These are phyloP conservation scores for Fusarium scirpi DNA, from an alignment of 2,329 filamentous ascomycete genomes.

Conservation along the genomic window DNA sequence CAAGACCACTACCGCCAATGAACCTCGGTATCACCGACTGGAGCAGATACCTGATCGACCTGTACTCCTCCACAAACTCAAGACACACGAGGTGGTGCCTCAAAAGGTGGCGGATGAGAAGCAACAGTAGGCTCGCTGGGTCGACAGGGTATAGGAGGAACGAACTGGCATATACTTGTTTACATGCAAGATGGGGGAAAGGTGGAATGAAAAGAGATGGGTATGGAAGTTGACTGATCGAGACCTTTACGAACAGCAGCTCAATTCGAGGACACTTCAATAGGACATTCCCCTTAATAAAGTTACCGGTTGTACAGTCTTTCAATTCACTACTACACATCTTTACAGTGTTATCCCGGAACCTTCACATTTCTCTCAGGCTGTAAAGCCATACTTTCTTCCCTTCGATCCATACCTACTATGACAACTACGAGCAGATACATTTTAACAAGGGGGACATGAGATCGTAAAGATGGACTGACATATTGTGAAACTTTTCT, in stretches of 20 bases:
- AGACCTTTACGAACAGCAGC: not conserved
- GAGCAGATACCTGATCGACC: not conserved
- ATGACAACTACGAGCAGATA: not conserved
- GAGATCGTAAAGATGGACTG: not conserved
- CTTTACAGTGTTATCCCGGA: not conserved
- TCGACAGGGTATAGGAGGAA: not conserved
- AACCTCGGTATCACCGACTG: not conserved
- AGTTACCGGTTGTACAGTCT: not conserved
- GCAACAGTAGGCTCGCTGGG: not conserved
- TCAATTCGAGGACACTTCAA: not conserved
- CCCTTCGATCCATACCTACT: not conserved
- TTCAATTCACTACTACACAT: not conserved
- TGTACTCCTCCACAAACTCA: not conserved
- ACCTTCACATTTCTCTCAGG: not conserved
- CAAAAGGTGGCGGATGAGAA: not conserved
- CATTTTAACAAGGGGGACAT: not conserved
- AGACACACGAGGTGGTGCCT: not conserved
- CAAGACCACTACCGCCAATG: not conserved
- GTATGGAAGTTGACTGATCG: not conserved
- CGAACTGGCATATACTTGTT: not conserved
- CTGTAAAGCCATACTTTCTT: not conserved
- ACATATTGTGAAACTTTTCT: not conserved
- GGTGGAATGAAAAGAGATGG: too few relatives aligned
- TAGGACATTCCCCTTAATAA: not conserved
- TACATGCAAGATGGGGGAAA: not conserved